Evolutionary conservation across 2,329 filamentous ascomycete genomes (phyloP).

Genomic region (Zymoseptoria crescenta): DNA sequence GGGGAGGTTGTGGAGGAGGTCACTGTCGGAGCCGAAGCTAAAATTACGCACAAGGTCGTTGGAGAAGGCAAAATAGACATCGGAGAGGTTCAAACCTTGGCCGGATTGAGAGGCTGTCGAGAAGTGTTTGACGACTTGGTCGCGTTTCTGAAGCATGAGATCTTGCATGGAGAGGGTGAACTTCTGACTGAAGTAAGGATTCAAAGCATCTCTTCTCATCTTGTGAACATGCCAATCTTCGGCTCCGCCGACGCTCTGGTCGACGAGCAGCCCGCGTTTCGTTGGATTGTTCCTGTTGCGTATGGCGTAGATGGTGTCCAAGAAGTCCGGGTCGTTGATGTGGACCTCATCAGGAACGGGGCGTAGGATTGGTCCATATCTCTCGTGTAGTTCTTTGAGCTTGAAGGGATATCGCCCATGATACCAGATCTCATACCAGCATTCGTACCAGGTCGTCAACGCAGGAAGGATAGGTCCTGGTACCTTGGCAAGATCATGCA

Average conservation of each 20-base stretch:
- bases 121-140: constrained; percentile 1
- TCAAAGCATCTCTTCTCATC: constrained; percentile 6
- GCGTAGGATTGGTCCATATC: constrained; percentile 8
- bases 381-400: constrained; percentile 10
- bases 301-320: constrained; percentile 16
- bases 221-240: constrained; percentile 4
- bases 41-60: constrained; percentile 28
- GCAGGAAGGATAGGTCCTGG: constrained; percentile 1
- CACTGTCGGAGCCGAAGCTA: constrained; percentile 24
- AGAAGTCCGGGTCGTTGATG: constrained; percentile 34
- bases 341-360: constrained; percentile 39
- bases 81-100: constrained; percentile 23
- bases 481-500: constrained; percentile 3
- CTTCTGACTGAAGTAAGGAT: constrained; percentile 6
- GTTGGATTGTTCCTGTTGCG: constrained; percentile 1
- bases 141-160: constrained; percentile 3
- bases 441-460: constrained; percentile 7
- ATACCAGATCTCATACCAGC: constrained; percentile 10
- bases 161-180: constrained; percentile 2
- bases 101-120: background rate
- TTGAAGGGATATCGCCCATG: constrained; percentile 10
- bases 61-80: constrained; percentile 25
- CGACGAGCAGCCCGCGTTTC: background rate
- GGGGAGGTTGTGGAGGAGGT: constrained; percentile 19
- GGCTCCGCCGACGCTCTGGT: constrained; percentile 4